Conservation (phyloP, 2,329 filamentous ascomycete species). For the Trichoderma arundinaceum region DNA sequence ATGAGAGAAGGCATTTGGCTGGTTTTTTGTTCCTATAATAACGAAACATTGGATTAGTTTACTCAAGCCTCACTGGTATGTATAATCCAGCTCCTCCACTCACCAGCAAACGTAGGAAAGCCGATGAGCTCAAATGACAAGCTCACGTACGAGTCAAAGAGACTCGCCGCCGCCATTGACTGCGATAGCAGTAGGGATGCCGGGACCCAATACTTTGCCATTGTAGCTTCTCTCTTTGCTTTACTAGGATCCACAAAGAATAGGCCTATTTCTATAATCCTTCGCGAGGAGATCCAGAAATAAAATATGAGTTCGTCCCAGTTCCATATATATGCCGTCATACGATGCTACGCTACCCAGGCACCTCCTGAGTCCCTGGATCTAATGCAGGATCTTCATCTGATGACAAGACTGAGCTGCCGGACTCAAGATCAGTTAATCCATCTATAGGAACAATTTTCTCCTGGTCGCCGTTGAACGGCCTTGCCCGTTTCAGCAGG, state of each 20-base stretch:
- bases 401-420: neutral
- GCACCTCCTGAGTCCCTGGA: constrained; percentile 23
- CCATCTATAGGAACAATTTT: constrained; percentile 32
- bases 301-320: neutral
- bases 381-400: constrained; percentile 7
- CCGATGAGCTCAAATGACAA: constrained; percentile 36
- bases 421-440: constrained; percentile 18
- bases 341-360: constrained; percentile 19
- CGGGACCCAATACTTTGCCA: constrained; percentile 29
- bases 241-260: neutral
- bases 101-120: constrained; percentile 35
- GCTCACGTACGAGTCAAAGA: constrained; percentile 34
- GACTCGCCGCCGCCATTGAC: constrained; percentile 21
- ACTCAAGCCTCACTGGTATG: neutral
- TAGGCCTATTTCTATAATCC: neutral
- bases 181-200: constrained; percentile 31
- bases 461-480: neutral
- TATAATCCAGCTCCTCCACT: neutral
- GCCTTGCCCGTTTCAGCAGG: constrained; percentile 27
- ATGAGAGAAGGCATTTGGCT: constrained; percentile 33
- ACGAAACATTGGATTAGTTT: neutral
- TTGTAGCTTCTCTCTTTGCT: constrained; percentile 2
- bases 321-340: constrained; percentile 28
- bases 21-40: constrained; percentile 31
- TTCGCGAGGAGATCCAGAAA: neutral